Evolutionary conservation across 495 filamentous ascomycete genomes (phyloP), one percentile per base, ranked within the genome.

Genomic region (Xanthoparmelia taractica): DNA sequence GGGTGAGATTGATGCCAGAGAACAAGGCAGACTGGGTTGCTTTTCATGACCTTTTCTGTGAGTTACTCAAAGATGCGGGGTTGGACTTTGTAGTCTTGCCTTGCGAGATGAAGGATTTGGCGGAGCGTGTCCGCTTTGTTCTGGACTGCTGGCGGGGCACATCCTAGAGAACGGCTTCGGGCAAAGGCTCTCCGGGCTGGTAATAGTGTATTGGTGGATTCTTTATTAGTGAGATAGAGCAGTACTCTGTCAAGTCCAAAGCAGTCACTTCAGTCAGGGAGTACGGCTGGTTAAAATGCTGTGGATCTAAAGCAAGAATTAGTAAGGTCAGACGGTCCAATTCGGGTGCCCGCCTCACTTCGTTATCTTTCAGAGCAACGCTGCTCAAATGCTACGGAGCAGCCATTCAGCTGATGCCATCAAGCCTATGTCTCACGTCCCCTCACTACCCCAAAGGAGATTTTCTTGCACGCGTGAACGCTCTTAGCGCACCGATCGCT

Each of bases 1-100:
- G 81, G 2, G 73, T 79, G 34, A 67, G 81, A 60, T 60, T 82
- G 63, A 84, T 81, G 80, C 78, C 80, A 10, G 57, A 67, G 29
- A 70, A 73, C 56, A 18, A 47, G 3, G 63, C 68, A 13, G 76
- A 79, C 20, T 82, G 80, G 78, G 56, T 63, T 31, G 59, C 66
- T 4, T 63, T 78, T 23, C 72, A 82, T 43, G 2, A 23, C 8
- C n/a, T 57, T 11, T 75, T 75, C 52, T 63, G 63, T 23, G 52
- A 59, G n/a, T 25, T 65, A 23, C 68, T 75, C 5, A 60, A 59
- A n/a, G 66, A 55, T 15, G 4, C 41, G 31, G 67, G 59, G 8
- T 65, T 74, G 37, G 23, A 25, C 8, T 72, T 68, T 59, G 52
- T 31, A 3, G 48, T 72, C 20, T 27, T 74, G 13, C 40, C 66